Evolutionary conservation across 2,329 filamentous ascomycete genomes (phyloP), one percentile per base, ranked within the genome.

Genomic region (Ceratocystis papillata): DNA sequence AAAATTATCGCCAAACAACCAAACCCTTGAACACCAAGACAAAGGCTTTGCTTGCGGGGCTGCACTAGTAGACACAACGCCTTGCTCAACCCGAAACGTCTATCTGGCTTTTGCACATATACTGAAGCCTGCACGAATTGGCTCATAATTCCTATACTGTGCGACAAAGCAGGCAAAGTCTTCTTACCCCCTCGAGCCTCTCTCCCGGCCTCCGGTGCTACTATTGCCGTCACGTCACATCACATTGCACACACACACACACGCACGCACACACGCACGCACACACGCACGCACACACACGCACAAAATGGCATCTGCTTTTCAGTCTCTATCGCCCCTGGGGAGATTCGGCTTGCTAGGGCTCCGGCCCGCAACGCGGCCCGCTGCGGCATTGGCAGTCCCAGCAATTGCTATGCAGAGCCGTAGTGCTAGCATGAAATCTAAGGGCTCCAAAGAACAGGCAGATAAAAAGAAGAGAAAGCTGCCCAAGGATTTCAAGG

Each of bases 401-500:
- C 20, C 55, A 22, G 55, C 64, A 6, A 30, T 46, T 25, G 63
- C 53, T 17, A 62, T 65, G 50, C 68, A 69, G 30, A 62, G 61
- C 7, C 65, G 68, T n/a, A 67, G 63, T 63, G 68, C 67, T 37
- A 67, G 65, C 41, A 64, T 63, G 22, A 68, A 69, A 48, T 57
- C 69, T 3, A 69, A 67, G 59, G 67, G 61, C 10, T 20, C 61
- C 46, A 69, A 69, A 33, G 65, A 63, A 6, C 53, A 22, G 15
- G 63, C 62, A 17, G 81, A 79, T 71, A 85, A 83, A 76, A 75
- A 77, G 65, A 82, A 81, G 75, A 85, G 81, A 75, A 79, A 81
- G 71, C 76, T 80, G 64, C 82, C 84, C 73, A 90, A 89, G 76
- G 80, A 82, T 10, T 84, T 83, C 69, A 84, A 83, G 69, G 82